Conservation (phyloP, 257 asterid species). For the Ilex aquifolium region DNA sequence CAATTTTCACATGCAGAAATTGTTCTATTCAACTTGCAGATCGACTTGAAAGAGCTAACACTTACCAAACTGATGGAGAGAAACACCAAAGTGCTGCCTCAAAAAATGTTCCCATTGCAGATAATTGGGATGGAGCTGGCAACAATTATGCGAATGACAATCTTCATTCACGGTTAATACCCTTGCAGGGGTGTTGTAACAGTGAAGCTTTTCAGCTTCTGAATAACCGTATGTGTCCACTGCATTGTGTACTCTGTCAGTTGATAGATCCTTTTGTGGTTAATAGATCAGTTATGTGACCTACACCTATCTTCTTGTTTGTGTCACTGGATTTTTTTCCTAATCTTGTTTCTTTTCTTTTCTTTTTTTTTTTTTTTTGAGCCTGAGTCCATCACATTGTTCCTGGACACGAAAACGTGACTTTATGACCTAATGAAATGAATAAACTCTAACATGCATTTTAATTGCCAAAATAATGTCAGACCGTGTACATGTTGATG, state of each 20-base stretch:
- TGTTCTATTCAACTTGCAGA: conserved; percentile 26
- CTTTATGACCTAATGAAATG: too few species aligned
- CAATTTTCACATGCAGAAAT: too few species aligned
- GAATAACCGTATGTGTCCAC: conserved; percentile 55
- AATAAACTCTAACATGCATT: too few species aligned
- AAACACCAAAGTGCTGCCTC: conserved; percentile 40
- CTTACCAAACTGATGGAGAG: conserved; percentile 57
- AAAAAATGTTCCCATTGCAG: conserved; percentile 38
- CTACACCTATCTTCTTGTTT: neutral
- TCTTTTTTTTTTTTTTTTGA: too few species aligned
- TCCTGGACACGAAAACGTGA: too few species aligned
- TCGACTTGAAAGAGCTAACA: conserved; percentile 63
- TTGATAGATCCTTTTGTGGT: conserved; percentile 12
- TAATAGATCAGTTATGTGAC: conserved; percentile 2
- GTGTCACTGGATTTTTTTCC: too few species aligned
- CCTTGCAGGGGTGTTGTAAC: conserved; percentile 60
- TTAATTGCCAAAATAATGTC: too few species aligned
- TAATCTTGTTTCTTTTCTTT: too few species aligned
- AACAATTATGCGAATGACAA: conserved; percentile 36
- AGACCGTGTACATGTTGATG: too few species aligned
- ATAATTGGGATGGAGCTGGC: conserved; percentile 52
- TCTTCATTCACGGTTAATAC: conserved; percentile 42
- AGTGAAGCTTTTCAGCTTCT: conserved; percentile 71
- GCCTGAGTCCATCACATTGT: too few species aligned
- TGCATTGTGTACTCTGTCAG: neutral